These are phyloP conservation scores for Lagenidium sp. DNA, from an alignment of 352 stramenopile genomes.

Conservation along the genomic window DNA sequence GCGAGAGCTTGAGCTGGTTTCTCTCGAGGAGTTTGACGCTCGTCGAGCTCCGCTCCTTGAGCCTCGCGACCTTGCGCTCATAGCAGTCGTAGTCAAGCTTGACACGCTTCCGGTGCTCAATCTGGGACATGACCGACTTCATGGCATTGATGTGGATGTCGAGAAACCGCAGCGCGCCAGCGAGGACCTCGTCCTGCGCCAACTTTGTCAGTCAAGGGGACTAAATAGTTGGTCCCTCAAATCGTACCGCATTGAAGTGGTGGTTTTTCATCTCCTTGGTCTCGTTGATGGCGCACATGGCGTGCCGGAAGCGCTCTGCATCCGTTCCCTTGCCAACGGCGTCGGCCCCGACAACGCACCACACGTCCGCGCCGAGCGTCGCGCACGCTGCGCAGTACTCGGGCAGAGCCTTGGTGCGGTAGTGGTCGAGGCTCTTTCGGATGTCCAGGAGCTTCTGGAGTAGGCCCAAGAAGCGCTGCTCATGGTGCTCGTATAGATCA, in stretches of 20 bases:
- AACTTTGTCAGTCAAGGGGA: neutral
- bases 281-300: conserved; percentile 71
- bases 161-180: conserved; percentile 49
- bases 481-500: conserved; percentile 59
- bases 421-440: conserved; percentile 54
- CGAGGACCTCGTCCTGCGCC: conserved; percentile 43
- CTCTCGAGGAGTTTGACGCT: conserved; percentile 32
- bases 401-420: conserved; percentile 45
- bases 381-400: conserved; percentile 55
- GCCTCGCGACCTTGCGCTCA: conserved; percentile 33
- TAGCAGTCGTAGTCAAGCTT: conserved; percentile 75
- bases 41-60: conserved; percentile 13
- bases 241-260: conserved; percentile 53
- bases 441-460: conserved; percentile 70
- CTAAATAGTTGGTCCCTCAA: neutral
- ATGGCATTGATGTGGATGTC: conserved; percentile 75
- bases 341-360: conserved; percentile 63
- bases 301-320: conserved; percentile 60
- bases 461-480: conserved; percentile 57
- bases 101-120: conserved; percentile 47
- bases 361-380: conserved; percentile 57
- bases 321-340: conserved; percentile 48
- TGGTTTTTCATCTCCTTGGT: conserved; percentile 69
- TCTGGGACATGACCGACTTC: conserved; percentile 63
- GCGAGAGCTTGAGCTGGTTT: conserved; percentile 45